phyloP scores from a whole-genome alignment of 2,329 filamentous ascomycete species.

The Penicillium palitans region DNA sequence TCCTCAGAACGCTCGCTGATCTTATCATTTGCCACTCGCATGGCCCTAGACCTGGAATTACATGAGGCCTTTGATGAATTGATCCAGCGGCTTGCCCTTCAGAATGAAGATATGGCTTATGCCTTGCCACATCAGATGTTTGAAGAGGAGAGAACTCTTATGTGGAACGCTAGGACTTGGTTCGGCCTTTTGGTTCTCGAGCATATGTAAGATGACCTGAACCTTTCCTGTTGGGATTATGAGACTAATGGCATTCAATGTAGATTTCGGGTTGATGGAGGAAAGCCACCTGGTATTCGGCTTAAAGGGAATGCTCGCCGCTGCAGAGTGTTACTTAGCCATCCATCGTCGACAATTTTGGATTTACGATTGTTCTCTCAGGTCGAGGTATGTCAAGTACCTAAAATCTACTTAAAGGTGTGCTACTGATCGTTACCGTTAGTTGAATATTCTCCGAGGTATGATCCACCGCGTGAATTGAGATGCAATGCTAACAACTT shows the following conservation, averaged over 20 bases:
- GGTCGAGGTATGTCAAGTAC: conserved; percentile 41
- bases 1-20: conserved; percentile 54
- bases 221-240: background rate
- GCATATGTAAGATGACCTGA: conserved; percentile 40
- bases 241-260: background rate
- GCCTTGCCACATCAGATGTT: conserved; percentile 16
- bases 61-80: conserved; percentile 47
- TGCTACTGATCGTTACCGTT: conserved; percentile 3
- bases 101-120: conserved; percentile 22
- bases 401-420: too few relatives aligned
- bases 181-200: conserved; percentile 56
- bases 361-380: conserved; percentile 57
- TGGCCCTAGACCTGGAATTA: conserved; percentile 53
- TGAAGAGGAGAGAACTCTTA: conserved; percentile 32
- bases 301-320: conserved; percentile 43
- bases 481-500: background rate
- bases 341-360: conserved; percentile 47
- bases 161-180: conserved; percentile 52
- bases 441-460: conserved; percentile 48
- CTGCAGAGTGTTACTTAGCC: conserved; percentile 48
- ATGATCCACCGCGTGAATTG: background rate
- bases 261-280: conserved; percentile 47
- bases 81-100: conserved; percentile 31
- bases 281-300: conserved; percentile 46
- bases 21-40: conserved; percentile 52